Base-by-base conservation (phyloP, 768 basidiomycete species). In the Coprinellus micaceus region DNA sequence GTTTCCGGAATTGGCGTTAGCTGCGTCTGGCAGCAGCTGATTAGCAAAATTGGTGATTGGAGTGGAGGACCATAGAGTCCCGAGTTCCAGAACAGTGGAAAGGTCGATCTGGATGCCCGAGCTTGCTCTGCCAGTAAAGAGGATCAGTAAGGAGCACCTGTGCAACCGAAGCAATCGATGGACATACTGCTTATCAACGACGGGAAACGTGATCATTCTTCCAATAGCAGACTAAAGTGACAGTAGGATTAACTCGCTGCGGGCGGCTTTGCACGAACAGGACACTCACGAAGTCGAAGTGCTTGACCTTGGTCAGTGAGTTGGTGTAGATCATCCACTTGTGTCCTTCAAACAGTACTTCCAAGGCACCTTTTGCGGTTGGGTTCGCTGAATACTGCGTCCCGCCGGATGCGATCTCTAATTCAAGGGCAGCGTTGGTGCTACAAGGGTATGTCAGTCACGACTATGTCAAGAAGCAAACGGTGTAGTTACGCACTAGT, bases 261-360 rank as follows among this genome's bases (percentile, higher is more conserved):
- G 13, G 19, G 43, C 29, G 40, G 2, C 30, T 41, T 11, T 44
- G 3, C 17, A n/a, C 9, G n/a, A 2, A 26, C 3, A 13, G 58
- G 29, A 46, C 41, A 76, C 85, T 64, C 56, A 88, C 86, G 63
- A 86, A 82, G 63, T 90, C 88, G 84, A 85, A 90, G 63, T 88
- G 86, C 45, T 83, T 64, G n/a, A 82, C 77, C 4, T 75, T 69
- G 1, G 86, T 86, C 25, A 77, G 49, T 9, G 73, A 67, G 62
- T 89, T 88, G 13, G 71, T 70, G 63, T 79, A 85, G 25, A 88
- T 82, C 85, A 88, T 87, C 88, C 88, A 90, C 44, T 73, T 70
- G 57, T 83, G 74, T 0, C 82, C 88, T 28, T 81, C 74, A 55
- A 88, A 75, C 4, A 86, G 68, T 12, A 75, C 79, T 9, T 75